These are phyloP conservation scores for Vanrija humicola DNA, from an alignment of 1,284 basidiomycete species.

Conservation along the genomic window DNA sequence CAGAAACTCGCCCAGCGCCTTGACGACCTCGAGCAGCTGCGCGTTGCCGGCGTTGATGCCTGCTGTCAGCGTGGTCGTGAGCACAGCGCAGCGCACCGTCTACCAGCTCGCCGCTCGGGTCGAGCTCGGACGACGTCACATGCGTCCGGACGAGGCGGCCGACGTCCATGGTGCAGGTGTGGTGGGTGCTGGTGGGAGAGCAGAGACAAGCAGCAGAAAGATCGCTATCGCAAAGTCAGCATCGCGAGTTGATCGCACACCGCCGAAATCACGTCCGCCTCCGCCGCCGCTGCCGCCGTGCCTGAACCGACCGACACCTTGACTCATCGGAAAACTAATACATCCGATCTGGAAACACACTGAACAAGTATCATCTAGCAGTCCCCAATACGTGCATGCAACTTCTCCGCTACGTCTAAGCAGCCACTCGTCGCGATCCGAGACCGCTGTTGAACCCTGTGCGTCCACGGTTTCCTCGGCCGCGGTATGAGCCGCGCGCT, in stretches of 20 bases:
- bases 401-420: not conserved
- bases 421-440: not conserved
- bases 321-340: no score
- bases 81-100: slow-evolving; percentile 21
- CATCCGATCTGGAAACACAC: no score
- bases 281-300: no score
- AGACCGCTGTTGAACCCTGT: no score
- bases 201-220: no score
- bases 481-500: slow-evolving; percentile 26
- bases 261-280: not conserved
- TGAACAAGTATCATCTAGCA: not conserved
- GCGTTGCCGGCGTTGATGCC: slow-evolving; percentile 62
- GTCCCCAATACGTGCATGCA: not conserved
- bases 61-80: slow-evolving; percentile 38
- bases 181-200: no score
- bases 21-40: slow-evolving; percentile 77
- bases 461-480: slow-evolving; percentile 15
- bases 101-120: slow-evolving; percentile 36
- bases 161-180: slow-evolving; percentile 35
- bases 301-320: no score
- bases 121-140: slow-evolving; percentile 40
- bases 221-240: not conserved
- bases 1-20: slow-evolving; percentile 77
- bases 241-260: no score
- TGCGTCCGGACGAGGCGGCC: slow-evolving; percentile 41